Evolutionary conservation across 2,329 filamentous ascomycete species (phyloP).

Genomic region (Paramyrothecium sp.): DNA sequence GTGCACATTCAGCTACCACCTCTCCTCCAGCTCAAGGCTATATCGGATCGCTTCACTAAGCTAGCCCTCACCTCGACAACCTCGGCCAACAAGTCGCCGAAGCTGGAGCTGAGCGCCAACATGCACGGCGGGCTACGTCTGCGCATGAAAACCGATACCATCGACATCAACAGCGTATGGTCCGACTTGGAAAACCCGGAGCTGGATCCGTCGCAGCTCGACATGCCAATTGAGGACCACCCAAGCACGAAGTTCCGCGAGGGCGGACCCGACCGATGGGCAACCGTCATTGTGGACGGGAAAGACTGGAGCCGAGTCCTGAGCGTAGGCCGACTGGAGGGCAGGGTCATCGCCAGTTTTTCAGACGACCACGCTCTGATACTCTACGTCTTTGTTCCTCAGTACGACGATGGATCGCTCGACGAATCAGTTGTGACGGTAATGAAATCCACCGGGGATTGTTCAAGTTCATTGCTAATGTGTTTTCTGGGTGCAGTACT

Average conservation of each 20-base stretch:
- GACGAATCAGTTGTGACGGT: conserved; percentile 78
- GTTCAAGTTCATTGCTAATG: conserved; percentile 16
- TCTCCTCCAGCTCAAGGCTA: conserved; percentile 83
- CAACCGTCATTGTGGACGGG: conserved; percentile 86
- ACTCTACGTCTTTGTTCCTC: conserved; percentile 76
- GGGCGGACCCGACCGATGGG: conserved; percentile 80
- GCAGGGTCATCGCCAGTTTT: conserved; percentile 90
- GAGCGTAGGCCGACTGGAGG: conserved; percentile 85
- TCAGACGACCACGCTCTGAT: conserved; percentile 78
- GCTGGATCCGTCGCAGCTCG: conserved; percentile 74
- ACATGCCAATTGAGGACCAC: conserved; percentile 72
- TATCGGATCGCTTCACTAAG: conserved; percentile 93
- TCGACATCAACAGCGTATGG: conserved; percentile 86
- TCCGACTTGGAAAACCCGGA: conserved; percentile 82
- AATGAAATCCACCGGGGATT: conserved; percentile 11
- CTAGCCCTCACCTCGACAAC: conserved; percentile 58
- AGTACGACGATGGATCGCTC: conserved; percentile 62
- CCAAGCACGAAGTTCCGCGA: conserved; percentile 78
- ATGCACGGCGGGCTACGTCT: conserved; percentile 88
- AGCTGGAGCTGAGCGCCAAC: conserved; percentile 85
- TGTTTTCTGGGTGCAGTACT: conserved; percentile 28
- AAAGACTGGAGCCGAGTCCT: conserved; percentile 94
- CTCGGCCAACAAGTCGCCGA: conserved; percentile 52
- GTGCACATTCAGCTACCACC: conserved; percentile 91
- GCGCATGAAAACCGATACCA: conserved; percentile 76